These are phyloP conservation scores for Ceratobasidium sp. DNA, from an alignment of 1,284 basidiomycete genomes.

Conservation along the genomic window DNA sequence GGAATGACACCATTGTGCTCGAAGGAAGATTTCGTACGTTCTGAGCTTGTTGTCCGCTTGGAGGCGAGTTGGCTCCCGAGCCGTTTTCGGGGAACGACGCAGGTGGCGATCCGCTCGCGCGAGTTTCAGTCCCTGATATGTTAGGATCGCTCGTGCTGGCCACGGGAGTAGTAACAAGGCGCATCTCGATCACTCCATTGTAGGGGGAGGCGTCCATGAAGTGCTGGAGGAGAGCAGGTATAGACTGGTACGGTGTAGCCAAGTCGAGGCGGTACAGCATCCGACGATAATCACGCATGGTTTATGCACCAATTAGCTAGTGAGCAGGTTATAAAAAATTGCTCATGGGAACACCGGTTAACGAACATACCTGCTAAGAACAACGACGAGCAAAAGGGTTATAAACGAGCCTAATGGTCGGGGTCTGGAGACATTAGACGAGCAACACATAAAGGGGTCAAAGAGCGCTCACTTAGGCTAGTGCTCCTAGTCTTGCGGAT, in stretches of 20 bases:
- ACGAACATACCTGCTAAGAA: not conserved
- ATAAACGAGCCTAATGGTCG: not conserved
- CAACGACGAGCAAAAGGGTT: not conserved
- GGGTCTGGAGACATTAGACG: not conserved
- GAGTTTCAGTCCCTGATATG: slow-evolving; percentile 35
- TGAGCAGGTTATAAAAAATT: not conserved
- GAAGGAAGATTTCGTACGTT: slow-evolving; percentile 41
- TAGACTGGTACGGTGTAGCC: slow-evolving; percentile 43
- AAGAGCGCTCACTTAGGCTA: not conserved
- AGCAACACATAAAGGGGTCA: not conserved
- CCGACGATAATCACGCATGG: slow-evolving; percentile 43
- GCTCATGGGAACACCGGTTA: not conserved
- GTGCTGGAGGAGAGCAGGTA: slow-evolving; percentile 40
- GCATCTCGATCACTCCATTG: slow-evolving; percentile 39
- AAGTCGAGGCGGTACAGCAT: slow-evolving; percentile 43
- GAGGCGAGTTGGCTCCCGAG: slow-evolving; percentile 32
- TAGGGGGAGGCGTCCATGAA: slow-evolving; percentile 41
- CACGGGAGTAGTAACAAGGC: slow-evolving; percentile 37
- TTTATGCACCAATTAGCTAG: not conserved
- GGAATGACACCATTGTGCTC: slow-evolving; percentile 42
- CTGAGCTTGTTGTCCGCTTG: slow-evolving; percentile 17
- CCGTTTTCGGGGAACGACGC: slow-evolving; percentile 20
- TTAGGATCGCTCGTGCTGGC: slow-evolving; percentile 42
- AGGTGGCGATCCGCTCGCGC: slow-evolving; percentile 20
- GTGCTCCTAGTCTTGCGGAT: not conserved